phyloP scores from a whole-genome alignment of 208 protist species.

The Trypanosoma platydactyli region DNA sequence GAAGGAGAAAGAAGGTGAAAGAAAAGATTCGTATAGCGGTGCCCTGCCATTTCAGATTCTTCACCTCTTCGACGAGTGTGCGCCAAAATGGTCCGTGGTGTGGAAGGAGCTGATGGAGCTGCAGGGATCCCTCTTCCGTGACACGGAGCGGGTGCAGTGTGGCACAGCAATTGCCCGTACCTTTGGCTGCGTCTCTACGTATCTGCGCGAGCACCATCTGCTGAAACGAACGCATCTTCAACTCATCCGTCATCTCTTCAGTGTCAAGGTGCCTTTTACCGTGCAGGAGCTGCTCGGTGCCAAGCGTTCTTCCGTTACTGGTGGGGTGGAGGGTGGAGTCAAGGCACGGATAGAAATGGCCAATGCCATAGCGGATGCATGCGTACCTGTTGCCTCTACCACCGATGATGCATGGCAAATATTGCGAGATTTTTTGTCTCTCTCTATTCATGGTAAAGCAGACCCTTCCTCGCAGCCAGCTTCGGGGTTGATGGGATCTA shows the following conservation, averaged over 20 bases:
- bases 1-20: not conserved
- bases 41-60: slow-evolving; percentile 31
- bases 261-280: slow-evolving; percentile 59
- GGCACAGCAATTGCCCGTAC: slow-evolving; percentile 50
- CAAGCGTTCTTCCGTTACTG: slow-evolving; percentile 11
- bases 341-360: slow-evolving; percentile 36
- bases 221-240: slow-evolving; percentile 20
- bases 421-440: slow-evolving; percentile 55
- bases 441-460: slow-evolving; percentile 15
- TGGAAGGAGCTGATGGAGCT: slow-evolving; percentile 85
- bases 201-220: slow-evolving; percentile 44
- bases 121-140: slow-evolving; percentile 47
- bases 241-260: slow-evolving; percentile 56
- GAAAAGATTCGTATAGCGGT: not conserved
- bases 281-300: slow-evolving; percentile 42
- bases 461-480: not conserved
- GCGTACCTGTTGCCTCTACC: slow-evolving; percentile 38
- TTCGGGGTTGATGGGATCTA: not conserved
- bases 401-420: slow-evolving; percentile 56
- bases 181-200: slow-evolving; percentile 48
- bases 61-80: slow-evolving; percentile 47
- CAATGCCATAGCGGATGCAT: slow-evolving; percentile 43
- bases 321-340: not conserved
- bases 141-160: slow-evolving; percentile 42
- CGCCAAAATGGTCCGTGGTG: slow-evolving; percentile 49